These are phyloP conservation scores for Colletotrichum sp. DNA, from an alignment of 2,329 filamentous ascomycete genomes.

Conservation along the genomic window DNA sequence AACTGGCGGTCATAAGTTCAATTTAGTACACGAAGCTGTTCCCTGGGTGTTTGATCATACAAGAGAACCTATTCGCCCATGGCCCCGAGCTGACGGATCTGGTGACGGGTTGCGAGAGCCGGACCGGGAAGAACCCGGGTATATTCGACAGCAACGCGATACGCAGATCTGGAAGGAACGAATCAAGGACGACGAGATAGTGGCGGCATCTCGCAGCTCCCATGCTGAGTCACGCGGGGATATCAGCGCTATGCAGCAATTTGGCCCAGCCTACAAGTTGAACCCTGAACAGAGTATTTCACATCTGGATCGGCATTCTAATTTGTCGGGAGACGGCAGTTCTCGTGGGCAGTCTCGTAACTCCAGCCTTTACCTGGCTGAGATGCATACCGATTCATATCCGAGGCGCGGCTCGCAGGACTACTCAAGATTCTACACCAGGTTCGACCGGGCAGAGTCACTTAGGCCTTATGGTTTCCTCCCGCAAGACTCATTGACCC, in stretches of 20 bases:
- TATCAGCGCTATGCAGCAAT: not conserved
- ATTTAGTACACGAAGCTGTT: constrained; percentile 44
- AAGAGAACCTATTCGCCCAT: not conserved
- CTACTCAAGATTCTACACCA: not conserved
- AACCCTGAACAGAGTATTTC: not conserved
- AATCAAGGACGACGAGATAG: not conserved
- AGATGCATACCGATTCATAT: not conserved
- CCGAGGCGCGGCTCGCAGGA: not conserved
- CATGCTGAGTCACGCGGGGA: not conserved
- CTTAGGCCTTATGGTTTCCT: not conserved
- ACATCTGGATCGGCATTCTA: not conserved
- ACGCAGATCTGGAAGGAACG: not conserved
- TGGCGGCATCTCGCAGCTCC: not conserved
- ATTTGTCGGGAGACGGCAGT: not conserved
- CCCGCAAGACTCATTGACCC: not conserved
- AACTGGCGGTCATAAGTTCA: constrained; percentile 35
- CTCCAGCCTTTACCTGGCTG: not conserved
- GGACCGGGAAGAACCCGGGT: not conserved
- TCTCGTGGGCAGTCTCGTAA: not conserved
- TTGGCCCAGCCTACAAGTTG: not conserved
- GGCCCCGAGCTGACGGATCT: not conserved
- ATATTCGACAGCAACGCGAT: not conserved
- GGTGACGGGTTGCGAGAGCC: not conserved
- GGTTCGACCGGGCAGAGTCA: not conserved
- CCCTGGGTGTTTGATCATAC: constrained; percentile 33